These are phyloP conservation scores for Lactifluus echinatus DNA, from an alignment of 768 basidiomycete genomes.

Conservation along the genomic window DNA sequence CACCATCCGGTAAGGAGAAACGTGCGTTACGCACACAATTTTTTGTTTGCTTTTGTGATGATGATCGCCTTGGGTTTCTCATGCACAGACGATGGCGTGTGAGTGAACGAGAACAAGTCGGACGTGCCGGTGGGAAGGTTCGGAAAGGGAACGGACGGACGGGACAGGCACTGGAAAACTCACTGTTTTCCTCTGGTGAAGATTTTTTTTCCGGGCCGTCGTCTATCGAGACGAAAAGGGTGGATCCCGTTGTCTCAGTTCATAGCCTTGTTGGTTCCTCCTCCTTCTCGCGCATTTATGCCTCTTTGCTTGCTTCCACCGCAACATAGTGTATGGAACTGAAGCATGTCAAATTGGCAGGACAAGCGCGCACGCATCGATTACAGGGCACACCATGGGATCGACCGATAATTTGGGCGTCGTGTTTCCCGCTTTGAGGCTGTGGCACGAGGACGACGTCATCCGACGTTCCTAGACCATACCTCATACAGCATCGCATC, in stretches of 20 bases:
- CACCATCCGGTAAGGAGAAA: background rate
- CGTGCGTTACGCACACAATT: background rate
- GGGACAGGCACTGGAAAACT: background rate
- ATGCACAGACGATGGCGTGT: background rate
- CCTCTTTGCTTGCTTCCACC: background rate
- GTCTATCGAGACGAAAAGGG: background rate
- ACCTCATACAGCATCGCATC: background rate
- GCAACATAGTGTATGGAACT: background rate
- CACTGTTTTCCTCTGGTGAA: background rate
- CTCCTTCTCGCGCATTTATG: background rate
- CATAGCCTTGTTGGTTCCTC: background rate
- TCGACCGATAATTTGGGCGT: background rate
- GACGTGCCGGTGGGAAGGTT: background rate
- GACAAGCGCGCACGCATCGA: background rate
- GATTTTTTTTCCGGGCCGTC: background rate
- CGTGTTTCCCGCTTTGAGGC: background rate
- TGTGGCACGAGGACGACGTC: conserved; percentile 4
- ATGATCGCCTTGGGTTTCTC: background rate
- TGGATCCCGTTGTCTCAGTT: too few relatives aligned
- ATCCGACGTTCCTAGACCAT: conserved; percentile 10
- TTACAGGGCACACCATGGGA: background rate
- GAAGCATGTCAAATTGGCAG: background rate
- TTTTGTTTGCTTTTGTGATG: background rate
- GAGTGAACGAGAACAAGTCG: background rate
- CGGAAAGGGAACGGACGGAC: background rate